A percentile compares a stretch with the other conserved stretches of the same genome.
Conservation (phyloP, 1,139 yeast species). For the Geotrichum carabidarum region DNA sequence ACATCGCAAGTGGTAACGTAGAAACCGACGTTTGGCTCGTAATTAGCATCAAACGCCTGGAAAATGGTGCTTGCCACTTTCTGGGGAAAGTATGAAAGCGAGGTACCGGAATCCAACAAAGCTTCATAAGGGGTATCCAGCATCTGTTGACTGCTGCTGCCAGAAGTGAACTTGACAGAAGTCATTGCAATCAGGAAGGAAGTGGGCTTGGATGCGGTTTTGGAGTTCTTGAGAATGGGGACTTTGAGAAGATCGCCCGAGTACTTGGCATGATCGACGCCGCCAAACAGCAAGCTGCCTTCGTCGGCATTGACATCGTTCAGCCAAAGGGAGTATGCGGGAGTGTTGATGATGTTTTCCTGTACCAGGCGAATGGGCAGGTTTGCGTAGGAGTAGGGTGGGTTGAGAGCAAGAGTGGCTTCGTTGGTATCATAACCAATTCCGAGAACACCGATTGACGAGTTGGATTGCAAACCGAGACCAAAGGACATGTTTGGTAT, state of each 20-base stretch:
- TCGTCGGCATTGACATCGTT: conserved; percentile 40
- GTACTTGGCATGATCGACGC: conserved; percentile 51
- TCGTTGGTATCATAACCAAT: conserved; percentile 23
- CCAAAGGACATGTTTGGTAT: conserved; percentile 30
- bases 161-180: conserved; percentile 13
- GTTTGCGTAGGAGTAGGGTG: conserved; percentile 37
- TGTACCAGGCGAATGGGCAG: conserved; percentile 46
- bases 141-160: conserved; percentile 8
- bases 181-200: conserved; percentile 18
- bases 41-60: conserved; percentile 15
- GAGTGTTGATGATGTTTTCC: conserved; percentile 46
- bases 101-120: conserved; percentile 35
- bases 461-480: conserved; percentile 31
- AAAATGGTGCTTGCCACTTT: conserved; percentile 21
- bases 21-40: conserved; percentile 25
- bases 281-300: conserved; percentile 56
- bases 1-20: conserved; percentile 25
- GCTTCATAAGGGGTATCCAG: conserved; percentile 22
- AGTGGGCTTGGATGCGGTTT: conserved; percentile 17
- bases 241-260: conserved; percentile 41
- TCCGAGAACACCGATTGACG: conserved; percentile 36
- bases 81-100: conserved; percentile 31
- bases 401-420: conserved; percentile 24
- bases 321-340: conserved; percentile 53
- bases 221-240: conserved; percentile 23